Conservation (phyloP, 2,329 filamentous ascomycete genomes). For the Coniochaeta hoffmannii region DNA sequence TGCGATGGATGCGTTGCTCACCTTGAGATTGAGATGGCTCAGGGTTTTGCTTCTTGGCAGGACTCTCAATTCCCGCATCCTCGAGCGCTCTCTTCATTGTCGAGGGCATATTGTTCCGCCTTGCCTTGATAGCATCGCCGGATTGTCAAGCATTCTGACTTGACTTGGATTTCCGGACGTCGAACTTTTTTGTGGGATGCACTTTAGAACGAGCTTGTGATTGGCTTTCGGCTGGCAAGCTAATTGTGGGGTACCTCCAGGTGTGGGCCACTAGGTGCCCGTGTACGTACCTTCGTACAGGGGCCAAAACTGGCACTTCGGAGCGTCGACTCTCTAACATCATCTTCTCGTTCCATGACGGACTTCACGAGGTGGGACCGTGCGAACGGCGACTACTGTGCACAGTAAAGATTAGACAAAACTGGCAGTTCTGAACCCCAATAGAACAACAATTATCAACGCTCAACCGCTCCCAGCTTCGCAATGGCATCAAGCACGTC, state of each 20-base stretch:
- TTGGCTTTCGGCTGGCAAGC: neutral
- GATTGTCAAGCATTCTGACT: neutral
- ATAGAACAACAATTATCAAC: too few species aligned
- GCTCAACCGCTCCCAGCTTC: too few species aligned
- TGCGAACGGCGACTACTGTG: too few species aligned
- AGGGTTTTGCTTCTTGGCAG: neutral
- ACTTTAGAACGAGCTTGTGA: neutral
- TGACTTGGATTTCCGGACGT: neutral
- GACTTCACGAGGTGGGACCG: too few species aligned
- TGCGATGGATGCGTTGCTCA: neutral
- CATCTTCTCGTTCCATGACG: too few species aligned
- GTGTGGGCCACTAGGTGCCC: neutral
- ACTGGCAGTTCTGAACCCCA: too few species aligned
- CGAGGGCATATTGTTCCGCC: neutral
- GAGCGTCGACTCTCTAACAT: too few species aligned
- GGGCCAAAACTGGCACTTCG: too few species aligned
- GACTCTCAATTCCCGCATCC: neutral
- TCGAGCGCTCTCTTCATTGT: neutral
- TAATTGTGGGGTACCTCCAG: neutral
- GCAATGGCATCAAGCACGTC: too few species aligned
- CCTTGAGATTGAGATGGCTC: neutral
- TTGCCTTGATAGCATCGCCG: neutral
- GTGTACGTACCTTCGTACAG: too few species aligned
- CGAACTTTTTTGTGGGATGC: slow-evolving; percentile 4
- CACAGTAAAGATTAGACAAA: too few species aligned